phyloP scores from a whole-genome alignment of 1,284 basidiomycete genomes.

The Ceratobasidium sp. region DNA sequence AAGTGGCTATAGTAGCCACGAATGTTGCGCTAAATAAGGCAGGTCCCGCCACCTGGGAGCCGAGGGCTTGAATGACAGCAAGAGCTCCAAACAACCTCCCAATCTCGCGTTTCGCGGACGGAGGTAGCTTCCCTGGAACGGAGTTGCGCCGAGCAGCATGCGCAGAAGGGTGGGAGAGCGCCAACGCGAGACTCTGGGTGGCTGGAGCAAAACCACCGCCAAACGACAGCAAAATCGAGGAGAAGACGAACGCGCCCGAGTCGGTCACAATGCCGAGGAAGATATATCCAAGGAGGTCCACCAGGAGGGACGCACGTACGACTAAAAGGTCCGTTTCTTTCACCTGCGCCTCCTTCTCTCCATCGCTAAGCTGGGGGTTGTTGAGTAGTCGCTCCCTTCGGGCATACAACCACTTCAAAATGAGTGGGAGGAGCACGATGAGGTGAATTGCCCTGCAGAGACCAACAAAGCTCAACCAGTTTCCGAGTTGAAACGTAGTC shows the following conservation, averaged over 20 bases:
- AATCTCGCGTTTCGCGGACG: slow-evolving; percentile 44
- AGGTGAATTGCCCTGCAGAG: slow-evolving; percentile 72
- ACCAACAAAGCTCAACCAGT: slow-evolving; percentile 76
- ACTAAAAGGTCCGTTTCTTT: slow-evolving; percentile 67
- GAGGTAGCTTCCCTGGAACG: background rate
- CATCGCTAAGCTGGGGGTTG: slow-evolving; percentile 6
- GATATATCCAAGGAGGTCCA: slow-evolving; percentile 71
- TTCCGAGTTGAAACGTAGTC: slow-evolving; percentile 79
- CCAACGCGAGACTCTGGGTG: slow-evolving; percentile 73
- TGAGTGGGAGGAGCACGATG: slow-evolving; percentile 70
- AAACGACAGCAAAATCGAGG: slow-evolving; percentile 65
- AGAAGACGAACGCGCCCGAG: slow-evolving; percentile 63
- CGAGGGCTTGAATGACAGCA: slow-evolving; percentile 68
- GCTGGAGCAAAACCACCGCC: slow-evolving; percentile 74
- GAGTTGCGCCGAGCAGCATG: slow-evolving; percentile 20
- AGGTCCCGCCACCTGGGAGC: slow-evolving; percentile 66
- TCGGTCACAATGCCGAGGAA: slow-evolving; percentile 65
- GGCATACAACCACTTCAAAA: slow-evolving; percentile 30
- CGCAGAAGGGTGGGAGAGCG: slow-evolving; percentile 63
- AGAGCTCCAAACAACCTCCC: slow-evolving; percentile 80
- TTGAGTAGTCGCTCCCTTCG: slow-evolving; percentile 13
- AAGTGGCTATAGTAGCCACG: slow-evolving; percentile 69
- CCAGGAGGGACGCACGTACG: slow-evolving; percentile 67
- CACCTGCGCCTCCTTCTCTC: slow-evolving; percentile 23
- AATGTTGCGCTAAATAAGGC: slow-evolving; percentile 72